Base-by-base conservation (phyloP, 257 asterid genomes). In the Rubia yunnanensis region DNA sequence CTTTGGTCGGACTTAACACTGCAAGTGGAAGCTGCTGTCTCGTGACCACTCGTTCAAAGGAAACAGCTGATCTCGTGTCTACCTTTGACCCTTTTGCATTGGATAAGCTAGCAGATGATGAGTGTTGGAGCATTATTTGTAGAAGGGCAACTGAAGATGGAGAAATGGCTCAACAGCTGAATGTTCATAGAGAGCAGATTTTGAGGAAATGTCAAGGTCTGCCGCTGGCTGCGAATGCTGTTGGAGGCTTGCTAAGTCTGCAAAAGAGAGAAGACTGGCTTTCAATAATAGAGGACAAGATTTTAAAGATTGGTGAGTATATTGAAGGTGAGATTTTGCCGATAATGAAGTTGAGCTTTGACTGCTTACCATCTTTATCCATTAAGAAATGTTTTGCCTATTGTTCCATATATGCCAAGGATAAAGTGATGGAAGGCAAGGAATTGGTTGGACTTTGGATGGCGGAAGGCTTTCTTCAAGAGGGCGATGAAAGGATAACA, bases 311-410 rank as follows among this genome's bases (percentile, higher is more conserved):
- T 10, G 15, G 35, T 13, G 35, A 32, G 9, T 17, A 55, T 10
- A n/a, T 44, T 44, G 35, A 36, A 23, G 53, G 66, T 22, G 10
- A 22, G 2, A 4, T 62, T 7, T 5, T 7, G 26, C 48, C 26
- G 50, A 70, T 69, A 13, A 69, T 79, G 41, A 76, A 62, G 46
- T 10, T 76, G 27, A 80, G 84, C n/a, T 80, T 62, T 32, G 77
- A 73, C 62, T 53, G 46, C 49, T 71, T 80, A 66, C 76, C 76
- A 23, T 61, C 63, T n/a, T 49, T 74, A 18, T 35, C 72, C 0
- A 63, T 74, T 3, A 80, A 77, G 39, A 74, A 71, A 65, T 77
- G 82, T 28, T 77, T 80, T 48, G 78, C 78, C 1, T 80, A 69
- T 60, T 80, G 80, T 50, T 76, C 73, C 0, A 60, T 77, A 14